phyloP scores from a whole-genome alignment of 805 yeast genomes.

The Priceomyces haplophilus region DNA sequence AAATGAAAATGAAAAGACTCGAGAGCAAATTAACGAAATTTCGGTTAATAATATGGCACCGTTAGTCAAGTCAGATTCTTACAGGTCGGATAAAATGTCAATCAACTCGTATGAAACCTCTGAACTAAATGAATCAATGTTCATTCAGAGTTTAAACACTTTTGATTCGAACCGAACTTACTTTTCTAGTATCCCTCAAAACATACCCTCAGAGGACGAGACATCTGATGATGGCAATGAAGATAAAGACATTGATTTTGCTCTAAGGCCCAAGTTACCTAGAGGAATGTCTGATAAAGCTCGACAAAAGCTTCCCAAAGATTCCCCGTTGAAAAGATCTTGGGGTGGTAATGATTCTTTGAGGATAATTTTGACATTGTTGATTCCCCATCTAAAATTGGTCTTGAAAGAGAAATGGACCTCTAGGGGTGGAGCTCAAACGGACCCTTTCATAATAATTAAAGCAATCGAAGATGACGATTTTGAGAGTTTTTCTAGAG shows the following conservation, averaged over 20 bases:
- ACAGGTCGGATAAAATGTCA: constrained; percentile 10
- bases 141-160: constrained; percentile 8
- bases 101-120: constrained; percentile 1
- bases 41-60: not conserved
- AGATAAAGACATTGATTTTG: constrained; percentile 31
- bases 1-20: constrained; percentile 5
- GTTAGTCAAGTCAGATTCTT: constrained; percentile 7
- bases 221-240: constrained; percentile 6
- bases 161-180: constrained; percentile 1
- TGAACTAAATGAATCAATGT: constrained; percentile 8
- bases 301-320: constrained; percentile 49
- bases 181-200: constrained; percentile 2
- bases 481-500: constrained; percentile 18
- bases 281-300: constrained; percentile 61
- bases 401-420: constrained; percentile 26
- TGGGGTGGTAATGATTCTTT: constrained; percentile 61
- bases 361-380: constrained; percentile 34
- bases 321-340: constrained; percentile 45
- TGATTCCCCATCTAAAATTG: constrained; percentile 37
- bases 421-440: constrained; percentile 14
- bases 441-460: constrained; percentile 31
- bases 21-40: not conserved
- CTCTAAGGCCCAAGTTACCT: constrained; percentile 50
- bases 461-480: constrained; percentile 41
- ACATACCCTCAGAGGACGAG: not conserved